Evolutionary conservation across 768 basidiomycete genomes (phyloP).

Genomic region (Sporobolomyces phaffii): DNA sequence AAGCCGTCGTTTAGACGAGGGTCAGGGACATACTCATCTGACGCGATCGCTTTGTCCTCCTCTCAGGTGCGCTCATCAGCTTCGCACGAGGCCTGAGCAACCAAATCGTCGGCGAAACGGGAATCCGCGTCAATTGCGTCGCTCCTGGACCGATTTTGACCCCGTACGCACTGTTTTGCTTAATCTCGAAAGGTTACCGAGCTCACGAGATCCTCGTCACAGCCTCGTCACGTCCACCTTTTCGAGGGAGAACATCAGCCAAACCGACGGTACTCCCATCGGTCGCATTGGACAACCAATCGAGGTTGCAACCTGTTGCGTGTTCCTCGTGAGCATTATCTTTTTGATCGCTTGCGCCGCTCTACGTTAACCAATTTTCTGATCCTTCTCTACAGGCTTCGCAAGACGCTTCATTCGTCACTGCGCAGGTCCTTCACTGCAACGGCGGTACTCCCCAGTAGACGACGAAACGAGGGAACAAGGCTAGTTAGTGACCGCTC

Average conservation of each 20-base stretch:
- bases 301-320: conserved; percentile 53
- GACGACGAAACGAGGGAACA: neutral
- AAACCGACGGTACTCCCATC: conserved; percentile 50
- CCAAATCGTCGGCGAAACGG: conserved; percentile 54
- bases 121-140: conserved; percentile 52
- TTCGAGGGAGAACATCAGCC: conserved; percentile 45
- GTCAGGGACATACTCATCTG: too few species aligned
- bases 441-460: conserved; percentile 35
- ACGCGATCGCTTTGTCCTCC: too few species aligned
- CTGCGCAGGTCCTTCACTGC: conserved; percentile 43
- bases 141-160: conserved; percentile 52
- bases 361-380: conserved; percentile 38
- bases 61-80: conserved; percentile 53
- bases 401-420: conserved; percentile 53
- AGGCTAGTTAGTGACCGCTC: too few species aligned
- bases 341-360: neutral
- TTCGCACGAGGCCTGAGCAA: conserved; percentile 54
- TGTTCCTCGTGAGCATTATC: conserved; percentile 47
- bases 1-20: too few species aligned
- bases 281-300: conserved; percentile 55
- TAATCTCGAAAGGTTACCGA: neutral
- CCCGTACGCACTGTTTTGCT: conserved; percentile 45
- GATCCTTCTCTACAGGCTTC: conserved; percentile 49
- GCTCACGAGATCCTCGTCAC: neutral
- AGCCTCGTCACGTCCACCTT: conserved; percentile 44